phyloP scores from a whole-genome alignment of 768 basidiomycete species.

The Leccinum rimulosum region DNA sequence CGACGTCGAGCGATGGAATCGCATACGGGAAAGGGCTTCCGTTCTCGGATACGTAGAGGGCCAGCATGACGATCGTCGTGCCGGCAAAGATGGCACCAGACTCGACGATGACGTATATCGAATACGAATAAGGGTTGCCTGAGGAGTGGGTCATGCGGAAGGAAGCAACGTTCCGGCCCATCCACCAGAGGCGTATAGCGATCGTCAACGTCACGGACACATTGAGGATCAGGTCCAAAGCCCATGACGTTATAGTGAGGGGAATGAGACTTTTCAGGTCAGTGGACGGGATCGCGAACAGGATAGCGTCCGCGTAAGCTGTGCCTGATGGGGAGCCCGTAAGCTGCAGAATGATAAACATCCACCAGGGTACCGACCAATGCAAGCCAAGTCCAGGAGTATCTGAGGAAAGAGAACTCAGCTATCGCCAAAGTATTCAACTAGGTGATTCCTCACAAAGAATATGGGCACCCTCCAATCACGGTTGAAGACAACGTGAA shows the following conservation, averaged over 20 bases:
- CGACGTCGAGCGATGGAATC: conserved; percentile 16
- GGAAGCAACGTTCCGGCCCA: conserved; percentile 10
- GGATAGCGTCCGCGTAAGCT: conserved; percentile 10
- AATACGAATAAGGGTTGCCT: conserved; percentile 9
- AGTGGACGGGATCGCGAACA: conserved; percentile 12
- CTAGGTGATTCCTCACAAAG: conserved; percentile 11
- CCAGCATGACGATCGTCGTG: conserved; percentile 18
- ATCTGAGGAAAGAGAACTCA: conserved; percentile 9
- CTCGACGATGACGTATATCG: conserved; percentile 19
- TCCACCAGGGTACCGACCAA: conserved; percentile 10
- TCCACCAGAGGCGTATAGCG: conserved; percentile 21
- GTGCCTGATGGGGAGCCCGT: conserved; percentile 1
- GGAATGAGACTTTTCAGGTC: conserved; percentile 4
- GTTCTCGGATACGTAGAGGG: conserved; percentile 6
- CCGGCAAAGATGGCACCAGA: conserved; percentile 20
- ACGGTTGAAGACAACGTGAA: conserved; percentile 21
- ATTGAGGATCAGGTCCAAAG: conserved; percentile 22
- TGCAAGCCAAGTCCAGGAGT: conserved; percentile 19
- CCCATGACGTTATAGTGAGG: conserved; percentile 15
- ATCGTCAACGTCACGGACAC: conserved; percentile 22
- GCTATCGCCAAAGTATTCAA: neutral
- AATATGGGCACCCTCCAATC: conserved; percentile 20
- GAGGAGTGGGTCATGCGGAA: conserved; percentile 1
- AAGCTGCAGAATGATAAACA: neutral
- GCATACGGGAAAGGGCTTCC: conserved; percentile 11